Conservation (phyloP, 2,329 filamentous ascomycete species). For the Phyllosticta ampelicida region DNA sequence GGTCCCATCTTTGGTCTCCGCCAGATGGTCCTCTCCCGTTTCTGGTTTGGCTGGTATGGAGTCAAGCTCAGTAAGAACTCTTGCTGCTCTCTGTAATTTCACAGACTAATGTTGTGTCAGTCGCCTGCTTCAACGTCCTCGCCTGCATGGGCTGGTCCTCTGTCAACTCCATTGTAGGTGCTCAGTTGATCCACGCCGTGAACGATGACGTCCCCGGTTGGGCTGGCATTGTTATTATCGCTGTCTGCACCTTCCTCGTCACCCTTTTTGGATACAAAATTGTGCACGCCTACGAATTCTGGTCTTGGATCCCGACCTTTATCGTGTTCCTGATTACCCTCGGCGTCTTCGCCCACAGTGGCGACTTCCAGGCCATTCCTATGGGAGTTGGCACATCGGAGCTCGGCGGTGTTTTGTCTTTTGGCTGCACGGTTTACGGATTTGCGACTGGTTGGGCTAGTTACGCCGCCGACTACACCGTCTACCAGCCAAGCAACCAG, state of each 20-base stretch:
- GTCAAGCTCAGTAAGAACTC: constrained; percentile 52
- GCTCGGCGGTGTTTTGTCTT: constrained; percentile 52
- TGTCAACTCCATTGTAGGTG: constrained; percentile 70
- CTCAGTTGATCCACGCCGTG: constrained; percentile 65
- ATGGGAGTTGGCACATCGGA: constrained; percentile 50
- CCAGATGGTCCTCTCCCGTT: constrained; percentile 71
- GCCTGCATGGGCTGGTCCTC: constrained; percentile 66
- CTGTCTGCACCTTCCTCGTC: constrained; percentile 54
- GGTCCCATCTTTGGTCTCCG: constrained; percentile 63
- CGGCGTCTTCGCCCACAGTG: constrained; percentile 56
- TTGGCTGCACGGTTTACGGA: constrained; percentile 55
- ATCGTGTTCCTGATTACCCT: constrained; percentile 64
- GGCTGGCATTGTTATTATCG: constrained; percentile 66
- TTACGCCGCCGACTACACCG: constrained; percentile 68
- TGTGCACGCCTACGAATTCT: constrained; percentile 68
- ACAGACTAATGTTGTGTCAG: constrained; percentile 22
- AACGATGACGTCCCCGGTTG: constrained; percentile 58
- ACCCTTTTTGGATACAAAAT: constrained; percentile 67
- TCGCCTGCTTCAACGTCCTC: constrained; percentile 60
- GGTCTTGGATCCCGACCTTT: constrained; percentile 60
- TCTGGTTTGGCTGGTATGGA: constrained; percentile 64
- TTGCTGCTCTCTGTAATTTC: not conserved
- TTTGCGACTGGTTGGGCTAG: constrained; percentile 64
- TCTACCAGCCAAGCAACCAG: constrained; percentile 59
- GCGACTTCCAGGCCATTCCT: constrained; percentile 52